These are phyloP conservation scores for Geoglossum glabrum DNA, from an alignment of 495 filamentous ascomycete genomes.

Conservation along the genomic window DNA sequence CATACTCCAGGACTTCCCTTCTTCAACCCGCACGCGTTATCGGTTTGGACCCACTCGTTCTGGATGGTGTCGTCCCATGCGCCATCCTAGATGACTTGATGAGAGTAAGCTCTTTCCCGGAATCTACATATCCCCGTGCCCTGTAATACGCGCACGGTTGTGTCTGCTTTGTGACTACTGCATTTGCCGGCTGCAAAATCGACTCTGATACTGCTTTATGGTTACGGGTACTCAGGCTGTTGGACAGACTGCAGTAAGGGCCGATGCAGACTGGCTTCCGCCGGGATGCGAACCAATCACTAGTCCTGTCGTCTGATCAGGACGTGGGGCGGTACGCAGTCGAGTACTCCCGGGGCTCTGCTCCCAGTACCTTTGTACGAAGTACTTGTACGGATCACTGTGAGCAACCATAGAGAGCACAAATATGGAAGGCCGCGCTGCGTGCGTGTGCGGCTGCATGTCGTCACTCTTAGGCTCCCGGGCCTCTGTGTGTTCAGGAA, in stretches of 20 bases:
- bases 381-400: not conserved
- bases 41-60: not conserved
- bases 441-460: conserved; percentile 1
- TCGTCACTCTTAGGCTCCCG: not conserved
- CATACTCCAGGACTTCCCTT: not conserved
- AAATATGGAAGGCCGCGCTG: conserved; percentile 1
- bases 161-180: not conserved
- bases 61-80: not conserved
- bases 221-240: not conserved
- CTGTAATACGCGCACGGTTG: not conserved
- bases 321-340: not conserved
- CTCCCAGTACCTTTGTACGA: too few relatives aligned
- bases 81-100: not conserved
- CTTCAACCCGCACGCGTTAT: not conserved
- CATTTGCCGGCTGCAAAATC: not conserved
- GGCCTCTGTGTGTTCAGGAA: not conserved
- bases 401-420: not conserved
- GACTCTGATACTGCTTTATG: not conserved
- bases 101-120: not conserved
- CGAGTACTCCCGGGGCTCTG: not conserved
- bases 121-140: not conserved
- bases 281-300: not conserved
- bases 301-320: not conserved
- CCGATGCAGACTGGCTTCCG: not conserved
- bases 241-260: not conserved